Evolutionary conservation across 2,329 filamentous ascomycete genomes (phyloP).

Genomic region (Xylaria sp.): DNA sequence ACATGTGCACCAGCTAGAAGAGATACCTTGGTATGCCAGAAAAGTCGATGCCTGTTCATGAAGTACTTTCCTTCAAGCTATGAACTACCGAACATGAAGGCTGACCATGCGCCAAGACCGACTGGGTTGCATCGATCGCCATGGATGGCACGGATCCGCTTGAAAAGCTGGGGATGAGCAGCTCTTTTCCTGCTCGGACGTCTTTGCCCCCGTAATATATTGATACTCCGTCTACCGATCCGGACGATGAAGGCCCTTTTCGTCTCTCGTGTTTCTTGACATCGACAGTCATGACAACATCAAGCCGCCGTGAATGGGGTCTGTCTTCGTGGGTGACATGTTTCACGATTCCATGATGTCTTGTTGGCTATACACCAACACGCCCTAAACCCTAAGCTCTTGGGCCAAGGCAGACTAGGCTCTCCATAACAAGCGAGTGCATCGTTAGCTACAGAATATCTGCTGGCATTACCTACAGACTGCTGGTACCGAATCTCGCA

Average conservation of each 20-base stretch:
- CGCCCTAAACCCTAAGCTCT: constrained; percentile 20
- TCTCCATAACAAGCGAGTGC: constrained; percentile 22
- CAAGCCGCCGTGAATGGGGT: background rate
- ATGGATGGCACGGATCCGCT: constrained; percentile 40
- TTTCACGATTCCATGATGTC: constrained; percentile 1
- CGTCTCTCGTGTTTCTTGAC: constrained; percentile 18
- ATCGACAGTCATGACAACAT: constrained; percentile 18
- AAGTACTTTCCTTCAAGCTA: constrained; percentile 5
- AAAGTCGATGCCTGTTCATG: background rate
- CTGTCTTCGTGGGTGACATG: constrained; percentile 12
- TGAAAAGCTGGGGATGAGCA: constrained; percentile 32
- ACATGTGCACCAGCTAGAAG: background rate
- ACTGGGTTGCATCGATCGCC: constrained; percentile 36
- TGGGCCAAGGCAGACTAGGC: constrained; percentile 20
- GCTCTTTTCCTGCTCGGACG: constrained; percentile 31
- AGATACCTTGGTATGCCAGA: background rate
- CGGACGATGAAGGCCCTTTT: constrained; percentile 31
- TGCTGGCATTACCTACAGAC: background rate
- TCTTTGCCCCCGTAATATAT: constrained; percentile 35
- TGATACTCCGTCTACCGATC: constrained; percentile 37
- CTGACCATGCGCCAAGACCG: constrained; percentile 37
- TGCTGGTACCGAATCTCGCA: constrained; percentile 1
- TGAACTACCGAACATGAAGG: constrained; percentile 34
- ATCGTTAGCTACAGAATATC: background rate
- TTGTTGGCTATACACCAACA: background rate